Evolutionary conservation across 2,329 filamentous ascomycete genomes (phyloP).

Genomic region (Falciphora oryzae): DNA sequence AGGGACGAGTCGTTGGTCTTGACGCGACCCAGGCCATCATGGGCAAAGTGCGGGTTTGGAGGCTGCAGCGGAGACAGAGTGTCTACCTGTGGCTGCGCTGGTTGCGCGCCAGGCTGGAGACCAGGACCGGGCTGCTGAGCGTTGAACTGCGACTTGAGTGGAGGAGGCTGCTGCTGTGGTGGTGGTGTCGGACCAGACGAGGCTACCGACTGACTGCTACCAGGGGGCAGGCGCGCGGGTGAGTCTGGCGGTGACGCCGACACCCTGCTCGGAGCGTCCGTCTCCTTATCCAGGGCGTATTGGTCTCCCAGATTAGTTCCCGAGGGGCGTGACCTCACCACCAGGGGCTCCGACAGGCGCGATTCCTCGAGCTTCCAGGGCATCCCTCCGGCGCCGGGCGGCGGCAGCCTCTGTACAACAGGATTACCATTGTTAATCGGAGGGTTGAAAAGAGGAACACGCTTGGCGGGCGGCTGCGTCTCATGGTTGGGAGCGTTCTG

Average conservation of each 20-base stretch:
- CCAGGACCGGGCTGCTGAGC: neutral
- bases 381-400: conserved; percentile 30
- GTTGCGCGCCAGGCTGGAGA: neutral
- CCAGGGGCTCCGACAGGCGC: conserved; percentile 44
- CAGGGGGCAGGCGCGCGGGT: neutral
- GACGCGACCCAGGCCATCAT: conserved; percentile 2
- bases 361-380: conserved; percentile 51
- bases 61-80: conserved; percentile 8
- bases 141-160: neutral
- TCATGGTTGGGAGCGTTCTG: neutral
- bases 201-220: conserved; percentile 1
- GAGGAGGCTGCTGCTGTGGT: conserved; percentile 11
- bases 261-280: conserved; percentile 24
- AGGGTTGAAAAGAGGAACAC: conserved; percentile 3
- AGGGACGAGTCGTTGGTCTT: conserved; percentile 13
- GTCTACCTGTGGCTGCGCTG: neutral
- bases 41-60: conserved; percentile 6
- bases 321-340: conserved; percentile 30
- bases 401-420: conserved; percentile 35
- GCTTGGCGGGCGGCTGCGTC: neutral
- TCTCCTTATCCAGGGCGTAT: conserved; percentile 48
- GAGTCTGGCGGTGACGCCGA: conserved; percentile 6
- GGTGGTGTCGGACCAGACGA: neutral
- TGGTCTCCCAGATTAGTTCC: conserved; percentile 22
- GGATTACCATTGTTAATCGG: conserved; percentile 17